Evolutionary conservation across 306 rosid genomes (phyloP), one percentile per base, ranked within the genome.

Genomic region (Trifolium pratense): DNA sequence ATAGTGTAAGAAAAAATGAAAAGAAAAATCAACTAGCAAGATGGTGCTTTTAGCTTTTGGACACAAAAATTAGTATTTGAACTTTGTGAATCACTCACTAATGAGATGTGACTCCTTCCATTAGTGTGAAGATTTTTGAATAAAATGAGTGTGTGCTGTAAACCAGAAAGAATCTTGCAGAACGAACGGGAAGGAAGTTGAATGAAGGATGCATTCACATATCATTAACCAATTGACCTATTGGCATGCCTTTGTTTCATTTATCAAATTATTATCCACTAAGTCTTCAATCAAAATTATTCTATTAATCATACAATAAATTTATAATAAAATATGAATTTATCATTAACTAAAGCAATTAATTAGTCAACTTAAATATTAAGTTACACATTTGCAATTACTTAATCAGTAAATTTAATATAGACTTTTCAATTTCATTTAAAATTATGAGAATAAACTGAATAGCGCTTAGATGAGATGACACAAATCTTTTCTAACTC

Each of bases 201-300:
- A 32, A 36, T 53, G 72, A 60, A 66, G 10, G 20, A 9, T 79
- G 81, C 75, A 23, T 56, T 36, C 39, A 56, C 62, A 66, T 64
- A 57, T 83, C 76, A 83, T 66, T 25, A 59, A 75, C 66, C 31
- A 75, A 60, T 64, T 48, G 59, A 61, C 39, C 71, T 9, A 83
- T 79, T 83, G 81, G 84, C 59, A 75, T 8, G 32, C 57, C 62
- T 57, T 70, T 70, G 15, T 42, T 78, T 68, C 82, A 55, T 69
- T 74, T 75, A 55, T 56, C 34, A 25, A 74, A 80, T 21, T 37
- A 80, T 21, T 37, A 69, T 64, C 83, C 78, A 82, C 86, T 70
- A 74, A 26, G 39, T 56, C 65, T 18, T 58, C 1, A 52, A 45
- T 76, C 75, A 76, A 58, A 58, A 51, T 82, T 82, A 69, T 68